These are phyloP conservation scores for Aurinia saxatilis DNA, from an alignment of 345 rosid species.

Conservation along the genomic window DNA sequence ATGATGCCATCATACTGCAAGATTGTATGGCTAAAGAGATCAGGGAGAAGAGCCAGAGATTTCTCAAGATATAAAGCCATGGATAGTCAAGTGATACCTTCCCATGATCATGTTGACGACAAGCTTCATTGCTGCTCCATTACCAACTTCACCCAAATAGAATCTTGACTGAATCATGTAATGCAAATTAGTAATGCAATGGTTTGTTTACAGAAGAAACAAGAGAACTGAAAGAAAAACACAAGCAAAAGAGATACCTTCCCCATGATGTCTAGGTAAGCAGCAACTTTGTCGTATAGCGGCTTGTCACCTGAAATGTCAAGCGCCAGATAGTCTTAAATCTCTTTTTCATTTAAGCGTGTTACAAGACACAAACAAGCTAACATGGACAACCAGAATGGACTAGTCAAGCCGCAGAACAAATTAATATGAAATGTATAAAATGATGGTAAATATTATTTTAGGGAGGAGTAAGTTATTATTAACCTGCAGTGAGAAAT, in stretches of 20 bases:
- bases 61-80: background rate
- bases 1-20: constrained; percentile 95
- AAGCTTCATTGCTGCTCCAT: constrained; percentile 97
- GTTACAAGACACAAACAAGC: background rate
- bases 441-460: background rate
- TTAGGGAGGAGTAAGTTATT: background rate
- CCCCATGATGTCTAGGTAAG: constrained; percentile 79
- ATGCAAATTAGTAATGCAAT: constrained; percentile 4
- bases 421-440: background rate
- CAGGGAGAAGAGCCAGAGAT: constrained; percentile 8
- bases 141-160: constrained; percentile 87
- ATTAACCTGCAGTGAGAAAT: constrained; percentile 81
- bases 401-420: background rate
- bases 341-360: background rate
- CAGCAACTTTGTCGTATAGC: constrained; percentile 56
- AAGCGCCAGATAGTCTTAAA: constrained; percentile 13
- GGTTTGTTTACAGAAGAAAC: background rate
- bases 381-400: background rate
- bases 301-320: constrained; percentile 65
- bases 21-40: background rate
- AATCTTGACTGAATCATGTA: constrained; percentile 67
- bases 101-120: constrained; percentile 99
- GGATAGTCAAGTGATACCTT: constrained; percentile 40
- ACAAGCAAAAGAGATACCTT: constrained; percentile 45
- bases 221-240: background rate